Base-by-base conservation (phyloP, 2,329 filamentous ascomycete species). In the Fusarium coffeatum region DNA sequence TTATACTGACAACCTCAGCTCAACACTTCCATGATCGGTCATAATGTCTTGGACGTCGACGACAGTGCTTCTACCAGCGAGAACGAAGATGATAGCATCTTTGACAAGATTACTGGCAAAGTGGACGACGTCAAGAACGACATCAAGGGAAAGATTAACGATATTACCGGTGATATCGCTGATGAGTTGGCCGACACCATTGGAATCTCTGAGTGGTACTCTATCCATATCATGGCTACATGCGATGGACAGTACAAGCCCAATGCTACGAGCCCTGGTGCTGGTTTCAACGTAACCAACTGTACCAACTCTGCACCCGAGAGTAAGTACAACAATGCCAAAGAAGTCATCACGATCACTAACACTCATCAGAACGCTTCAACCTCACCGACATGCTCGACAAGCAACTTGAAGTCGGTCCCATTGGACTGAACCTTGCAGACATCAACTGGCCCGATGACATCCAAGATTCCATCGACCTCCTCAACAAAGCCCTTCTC, bases 141-240 rank as follows among this genome's bases (percentile, higher is more conserved):
- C 11, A 76, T 80, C 61, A 77, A 77, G 50, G 79, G 80, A 43
- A 74, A 78, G 46, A 62, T 84, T 63, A 81, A 82, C 68, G 76
- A 82, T 32, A 72, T 84, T 34, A 76, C 78, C 8, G 79, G 81
- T 58, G 77, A 81, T 10, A 65, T 82, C 41, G 80, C 80, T 40
- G 83, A 82, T 59, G 69, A 82, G 55, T 53, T 85, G 47, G 77
- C 80, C 50, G 77, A 80, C 15, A 77, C 79, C n/a, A 76, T 86
- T 28, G 83, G 84, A 25, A 81, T 86, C 58, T 80, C 81, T 2
- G 78, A 86, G 64, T 86, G 84, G 84, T 86, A 86, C 70, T 85
- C 83, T 18, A 64, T 86, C 30, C 84, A 86, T 67, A 69, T 86
- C 70, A 83, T 84, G 82, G 79, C 80, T 41, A 75, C 78, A 6